These are phyloP conservation scores for Sporothrix inflata DNA, from an alignment of 2,329 filamentous ascomycete species.

Conservation along the genomic window DNA sequence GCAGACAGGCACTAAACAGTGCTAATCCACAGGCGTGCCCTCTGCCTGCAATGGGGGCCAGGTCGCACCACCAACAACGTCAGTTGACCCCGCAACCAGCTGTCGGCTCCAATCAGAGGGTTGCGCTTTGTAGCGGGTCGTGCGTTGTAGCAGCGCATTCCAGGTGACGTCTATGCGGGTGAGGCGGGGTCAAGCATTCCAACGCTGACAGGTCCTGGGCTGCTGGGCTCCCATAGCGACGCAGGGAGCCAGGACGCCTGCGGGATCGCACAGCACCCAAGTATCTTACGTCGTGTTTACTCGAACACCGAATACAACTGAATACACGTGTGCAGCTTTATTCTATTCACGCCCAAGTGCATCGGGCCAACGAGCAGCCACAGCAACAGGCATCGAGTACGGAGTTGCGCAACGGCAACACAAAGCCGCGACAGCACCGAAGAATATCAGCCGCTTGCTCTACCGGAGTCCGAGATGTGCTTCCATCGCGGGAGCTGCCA, in stretches of 20 bases:
- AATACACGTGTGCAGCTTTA: no score
- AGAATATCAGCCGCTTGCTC: background rate
- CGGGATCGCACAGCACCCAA: background rate
- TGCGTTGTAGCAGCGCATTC: background rate
- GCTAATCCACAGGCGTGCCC: background rate
- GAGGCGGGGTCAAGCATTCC: background rate
- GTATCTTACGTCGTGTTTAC: no score
- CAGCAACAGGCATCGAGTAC: no score
- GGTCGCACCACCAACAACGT: background rate
- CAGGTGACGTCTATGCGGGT: background rate
- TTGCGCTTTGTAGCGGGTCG: background rate
- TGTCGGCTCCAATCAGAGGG: background rate
- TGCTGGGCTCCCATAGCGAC: background rate
- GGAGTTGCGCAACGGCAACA: no score
- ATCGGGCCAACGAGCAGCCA: no score
- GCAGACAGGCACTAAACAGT: background rate
- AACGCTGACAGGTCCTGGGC: no score
- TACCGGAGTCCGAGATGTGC: background rate
- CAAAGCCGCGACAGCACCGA: background rate
- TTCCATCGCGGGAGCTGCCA: no score
- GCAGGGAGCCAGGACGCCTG: background rate
- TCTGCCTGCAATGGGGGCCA: background rate
- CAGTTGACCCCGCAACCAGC: slow-evolving; percentile 32
- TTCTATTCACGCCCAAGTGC: no score
- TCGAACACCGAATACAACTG: no score